A percentile compares a stretch with the other conserved stretches of the same genome.
phyloP scores from a whole-genome alignment of 352 stramenopile species.

The Globisporangium rhizosaccharum region DNA sequence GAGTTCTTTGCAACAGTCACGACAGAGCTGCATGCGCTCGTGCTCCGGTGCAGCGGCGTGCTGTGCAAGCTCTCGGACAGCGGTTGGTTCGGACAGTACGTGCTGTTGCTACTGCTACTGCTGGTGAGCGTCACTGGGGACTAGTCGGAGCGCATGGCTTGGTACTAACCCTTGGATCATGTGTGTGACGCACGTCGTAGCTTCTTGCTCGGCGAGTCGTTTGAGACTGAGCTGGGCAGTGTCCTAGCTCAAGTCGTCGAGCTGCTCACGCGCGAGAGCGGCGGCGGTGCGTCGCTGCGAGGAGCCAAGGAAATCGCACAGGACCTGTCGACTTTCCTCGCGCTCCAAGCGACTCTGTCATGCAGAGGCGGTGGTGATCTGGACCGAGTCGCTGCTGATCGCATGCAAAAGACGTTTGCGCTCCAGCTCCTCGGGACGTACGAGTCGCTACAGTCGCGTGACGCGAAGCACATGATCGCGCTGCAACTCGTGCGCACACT shows the following conservation, averaged over 20 bases:
- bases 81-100: conserved; percentile 13
- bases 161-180: not conserved
- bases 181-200: conserved; percentile 2
- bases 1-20: conserved; percentile 20
- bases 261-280: conserved; percentile 14
- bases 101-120: too few relatives aligned
- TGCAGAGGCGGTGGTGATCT: not conserved
- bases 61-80: conserved; percentile 4
- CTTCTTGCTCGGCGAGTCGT: conserved; percentile 22
- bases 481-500: conserved; percentile 6
- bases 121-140: not conserved
- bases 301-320: conserved; percentile 13
- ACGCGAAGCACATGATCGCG: conserved; percentile 2
- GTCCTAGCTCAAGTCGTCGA: conserved; percentile 6
- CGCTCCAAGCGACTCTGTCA: not conserved
- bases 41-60: conserved; percentile 1
- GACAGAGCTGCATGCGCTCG: conserved; percentile 10
- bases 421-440: conserved; percentile 6
- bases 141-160: too few relatives aligned
- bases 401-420: not conserved
- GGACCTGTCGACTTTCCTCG: conserved; percentile 9
- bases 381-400: not conserved
- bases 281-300: conserved; percentile 12
- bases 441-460: not conserved
- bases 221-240: conserved; percentile 14